A percentile compares a stretch with the other conserved stretches of the same genome.
Evolutionary conservation across 2,329 filamentous ascomycete species (phyloP).

Genomic region (Aspergillus awamori): DNA sequence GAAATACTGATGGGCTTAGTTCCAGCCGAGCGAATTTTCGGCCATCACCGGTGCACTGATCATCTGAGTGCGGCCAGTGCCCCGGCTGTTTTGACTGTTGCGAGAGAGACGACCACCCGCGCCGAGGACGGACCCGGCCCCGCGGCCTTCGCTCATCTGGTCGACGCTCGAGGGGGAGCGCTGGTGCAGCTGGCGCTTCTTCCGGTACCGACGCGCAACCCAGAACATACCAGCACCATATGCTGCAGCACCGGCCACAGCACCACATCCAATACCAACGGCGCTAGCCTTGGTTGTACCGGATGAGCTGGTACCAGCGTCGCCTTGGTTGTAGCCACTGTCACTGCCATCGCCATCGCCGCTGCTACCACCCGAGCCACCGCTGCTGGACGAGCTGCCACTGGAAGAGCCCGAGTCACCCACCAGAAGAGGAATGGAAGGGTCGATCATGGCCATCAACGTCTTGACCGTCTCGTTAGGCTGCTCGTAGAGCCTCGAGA

Average conservation of each 20-base stretch:
- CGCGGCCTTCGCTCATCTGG: conserved; percentile 68
- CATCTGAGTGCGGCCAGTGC: conserved; percentile 67
- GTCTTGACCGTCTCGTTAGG: conserved; percentile 66
- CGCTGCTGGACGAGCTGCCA: conserved; percentile 28
- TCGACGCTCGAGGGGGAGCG: conserved; percentile 71
- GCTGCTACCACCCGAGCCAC: conserved; percentile 46
- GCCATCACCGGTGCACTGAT: conserved; percentile 90
- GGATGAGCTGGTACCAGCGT: conserved; percentile 53
- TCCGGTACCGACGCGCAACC: conserved; percentile 85
- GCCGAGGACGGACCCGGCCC: conserved; percentile 40
- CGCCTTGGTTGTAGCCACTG: conserved; percentile 42
- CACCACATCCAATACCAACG: conserved; percentile 72
- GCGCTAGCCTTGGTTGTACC: conserved; percentile 49
- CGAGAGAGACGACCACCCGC: conserved; percentile 50
- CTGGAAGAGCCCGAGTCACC: conserved; percentile 52
- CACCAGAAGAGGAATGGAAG: conserved; percentile 70
- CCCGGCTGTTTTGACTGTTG: conserved; percentile 67
- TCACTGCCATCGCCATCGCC: conserved; percentile 46
- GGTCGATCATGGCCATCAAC: conserved; percentile 80
- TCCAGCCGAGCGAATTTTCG: conserved; percentile 95
- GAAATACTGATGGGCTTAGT: conserved; percentile 57
- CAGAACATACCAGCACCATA: conserved; percentile 96
- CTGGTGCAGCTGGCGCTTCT: conserved; percentile 75
- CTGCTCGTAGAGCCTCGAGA: conserved; percentile 75
- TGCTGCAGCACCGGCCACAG: conserved; percentile 76